Evolutionary conservation across 192 early-diverging fungal species (phyloP), one percentile per base, ranked within the genome.

Genomic region (Radiomyces spectabilis): DNA sequence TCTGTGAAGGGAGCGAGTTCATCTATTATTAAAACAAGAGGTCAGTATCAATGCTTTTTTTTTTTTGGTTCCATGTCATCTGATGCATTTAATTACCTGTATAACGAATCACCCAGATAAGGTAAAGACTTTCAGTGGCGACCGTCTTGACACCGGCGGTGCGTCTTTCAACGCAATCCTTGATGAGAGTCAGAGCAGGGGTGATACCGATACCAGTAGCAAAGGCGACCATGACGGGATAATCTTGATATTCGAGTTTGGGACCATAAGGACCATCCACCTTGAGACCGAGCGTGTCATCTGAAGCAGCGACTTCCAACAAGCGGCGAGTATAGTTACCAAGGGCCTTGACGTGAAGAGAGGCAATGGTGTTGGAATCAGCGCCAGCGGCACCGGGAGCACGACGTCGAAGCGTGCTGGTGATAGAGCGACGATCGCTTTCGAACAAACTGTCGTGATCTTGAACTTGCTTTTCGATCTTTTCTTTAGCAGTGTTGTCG

Each of bases 221-320:
- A 13, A 67, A 47, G 4, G 50, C 51, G 2, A 59, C 44, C 7
- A 70, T 38, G 5, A 63, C 54, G 16, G 34, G 26, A 22, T 74
- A 52, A 25, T 64, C 60, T 27, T 53, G 55, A 26, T 64, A 67
- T 22, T 70, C 68, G 0, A 71, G 13, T 44, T 33, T 35, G 15
- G 68, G 25, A 3, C 72, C 72, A 64, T 67, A 71, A 7, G 72
- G 72, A 3, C 72, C 72, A 60, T 74, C 68, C 2, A 74, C 27
- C 29, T 41, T 69, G 24, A 69, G 32, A 16, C 9, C 33, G 30
- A 64, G 35, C 3, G 26, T 18, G 24, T 46, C 25, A 27, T 42
- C 22, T 12, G n/a, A 22, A 18, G 41, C 59, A 22, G 58, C 65
- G 19, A 39, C 19, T 1, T 57, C 53, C 19, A 57, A 43, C 19